Conservation (phyloP, 2,329 filamentous ascomycete genomes). For the Drechslerella stenobrocha region DNA sequence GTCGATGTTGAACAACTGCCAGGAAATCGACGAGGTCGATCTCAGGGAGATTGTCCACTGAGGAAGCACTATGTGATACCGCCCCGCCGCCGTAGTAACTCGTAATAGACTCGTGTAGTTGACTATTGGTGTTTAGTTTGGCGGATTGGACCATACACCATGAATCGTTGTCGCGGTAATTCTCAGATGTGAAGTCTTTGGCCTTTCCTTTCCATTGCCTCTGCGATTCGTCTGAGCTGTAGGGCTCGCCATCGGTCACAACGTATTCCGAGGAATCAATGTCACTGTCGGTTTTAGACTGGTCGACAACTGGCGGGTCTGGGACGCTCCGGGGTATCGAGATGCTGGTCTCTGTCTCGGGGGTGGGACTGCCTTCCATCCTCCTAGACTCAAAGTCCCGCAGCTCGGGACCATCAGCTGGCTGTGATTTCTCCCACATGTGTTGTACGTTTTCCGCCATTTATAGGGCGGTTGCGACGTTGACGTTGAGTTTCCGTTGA, state of each 20-base stretch:
- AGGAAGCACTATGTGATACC: not conserved
- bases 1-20: constrained; percentile 10
- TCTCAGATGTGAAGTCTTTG: not conserved
- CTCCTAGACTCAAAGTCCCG: not conserved
- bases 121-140: not conserved
- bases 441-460: not conserved
- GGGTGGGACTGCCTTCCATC: not conserved
- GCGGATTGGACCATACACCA: not conserved
- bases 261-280: not conserved
- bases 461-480: not conserved
- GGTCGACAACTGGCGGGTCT: not conserved
- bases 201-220: not conserved
- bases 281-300: not conserved
- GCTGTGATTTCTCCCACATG: not conserved
- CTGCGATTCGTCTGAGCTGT: not conserved
- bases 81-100: constrained; percentile 8
- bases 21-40: constrained; percentile 13
- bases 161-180: not conserved
- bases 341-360: not conserved
- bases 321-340: constrained; percentile 1
- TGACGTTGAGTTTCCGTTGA: no score
- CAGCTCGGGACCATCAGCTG: not conserved
- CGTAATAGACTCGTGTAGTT: not conserved
- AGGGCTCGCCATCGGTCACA: not conserved
- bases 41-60: not conserved